Evolutionary conservation across 345 rosid species (phyloP).

Genomic region (Excoecaria cochinchinensis): DNA sequence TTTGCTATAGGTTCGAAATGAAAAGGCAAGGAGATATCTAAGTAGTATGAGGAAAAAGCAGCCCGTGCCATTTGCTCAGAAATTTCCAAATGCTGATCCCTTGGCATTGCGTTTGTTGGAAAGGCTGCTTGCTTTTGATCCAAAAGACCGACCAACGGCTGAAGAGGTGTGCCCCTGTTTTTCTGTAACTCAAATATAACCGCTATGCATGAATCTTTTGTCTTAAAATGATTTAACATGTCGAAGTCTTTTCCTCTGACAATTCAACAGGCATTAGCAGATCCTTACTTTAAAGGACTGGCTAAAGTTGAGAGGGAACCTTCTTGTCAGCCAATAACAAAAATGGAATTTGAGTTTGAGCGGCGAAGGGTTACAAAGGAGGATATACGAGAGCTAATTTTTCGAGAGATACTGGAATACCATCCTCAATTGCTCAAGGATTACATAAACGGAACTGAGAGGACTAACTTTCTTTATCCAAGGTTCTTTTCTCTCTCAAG

Average conservation of each 20-base stretch:
- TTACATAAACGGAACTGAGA: slow-evolving; percentile 78
- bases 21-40: slow-evolving; percentile 88
- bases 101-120: slow-evolving; percentile 64
- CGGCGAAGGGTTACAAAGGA: slow-evolving; percentile 88
- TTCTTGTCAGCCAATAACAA: slow-evolving; percentile 85
- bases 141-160: slow-evolving; percentile 88
- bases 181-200: background rate
- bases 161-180: slow-evolving; percentile 58
- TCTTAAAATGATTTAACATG: background rate
- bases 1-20: slow-evolving; percentile 74
- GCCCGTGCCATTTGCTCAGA: slow-evolving; percentile 64
- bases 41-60: slow-evolving; percentile 94
- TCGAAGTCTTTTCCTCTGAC: background rate
- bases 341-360: slow-evolving; percentile 98
- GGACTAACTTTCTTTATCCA: slow-evolving; percentile 87
- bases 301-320: slow-evolving; percentile 95
- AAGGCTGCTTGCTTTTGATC: slow-evolving; percentile 87
- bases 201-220: background rate
- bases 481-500: slow-evolving; percentile 44
- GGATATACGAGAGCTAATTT: slow-evolving; percentile 82
- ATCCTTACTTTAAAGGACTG: slow-evolving; percentile 88
- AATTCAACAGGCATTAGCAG: slow-evolving; percentile 68
- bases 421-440: slow-evolving; percentile 94
- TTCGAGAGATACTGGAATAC: slow-evolving; percentile 83
- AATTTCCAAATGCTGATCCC: slow-evolving; percentile 85